Percentiles rank a stretch among this genome's conserved stretches.
These are phyloP conservation scores for Phytopythium aichiense DNA, from an alignment of 352 stramenopile species.

Conservation along the genomic window DNA sequence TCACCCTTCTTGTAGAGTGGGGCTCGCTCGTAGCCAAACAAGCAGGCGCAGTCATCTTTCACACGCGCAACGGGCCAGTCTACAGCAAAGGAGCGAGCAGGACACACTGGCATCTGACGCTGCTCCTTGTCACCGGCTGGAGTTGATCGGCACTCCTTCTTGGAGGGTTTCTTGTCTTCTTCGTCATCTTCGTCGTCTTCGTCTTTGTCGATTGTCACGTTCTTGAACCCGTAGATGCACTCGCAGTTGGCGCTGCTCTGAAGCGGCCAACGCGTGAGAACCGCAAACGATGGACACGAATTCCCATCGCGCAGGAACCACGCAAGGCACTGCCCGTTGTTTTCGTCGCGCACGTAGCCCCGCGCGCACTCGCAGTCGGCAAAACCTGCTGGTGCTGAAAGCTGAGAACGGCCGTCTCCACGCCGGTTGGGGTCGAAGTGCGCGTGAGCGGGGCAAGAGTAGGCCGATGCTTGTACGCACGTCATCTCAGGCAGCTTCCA, in stretches of 20 bases:
- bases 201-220: conserved; percentile 11
- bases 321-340: conserved; percentile 41
- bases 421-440: conserved; percentile 27
- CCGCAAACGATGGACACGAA: conserved; percentile 48
- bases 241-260: conserved; percentile 72
- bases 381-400: conserved; percentile 35
- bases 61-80: conserved; percentile 36
- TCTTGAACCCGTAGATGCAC: conserved; percentile 62
- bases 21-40: conserved; percentile 40
- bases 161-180: conserved; percentile 15
- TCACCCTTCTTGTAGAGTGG: conserved; percentile 23
- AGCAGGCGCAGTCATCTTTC: conserved; percentile 39
- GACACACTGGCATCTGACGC: conserved; percentile 36
- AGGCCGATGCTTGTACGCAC: conserved; percentile 50
- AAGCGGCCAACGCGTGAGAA: conserved; percentile 70
- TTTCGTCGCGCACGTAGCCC: conserved; percentile 65
- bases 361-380: conserved; percentile 66
- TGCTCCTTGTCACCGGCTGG: conserved; percentile 11
- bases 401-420: conserved; percentile 13
- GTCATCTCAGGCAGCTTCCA: conserved; percentile 73
- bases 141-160: conserved; percentile 34
- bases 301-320: conserved; percentile 72
- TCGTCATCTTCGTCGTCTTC: conserved; percentile 8
- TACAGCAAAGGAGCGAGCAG: conserved; percentile 38
- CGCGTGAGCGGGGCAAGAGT: conserved; percentile 57